Conservation (phyloP, 176 grass and related monocot genomes). For the Alloteropsis semialata region DNA sequence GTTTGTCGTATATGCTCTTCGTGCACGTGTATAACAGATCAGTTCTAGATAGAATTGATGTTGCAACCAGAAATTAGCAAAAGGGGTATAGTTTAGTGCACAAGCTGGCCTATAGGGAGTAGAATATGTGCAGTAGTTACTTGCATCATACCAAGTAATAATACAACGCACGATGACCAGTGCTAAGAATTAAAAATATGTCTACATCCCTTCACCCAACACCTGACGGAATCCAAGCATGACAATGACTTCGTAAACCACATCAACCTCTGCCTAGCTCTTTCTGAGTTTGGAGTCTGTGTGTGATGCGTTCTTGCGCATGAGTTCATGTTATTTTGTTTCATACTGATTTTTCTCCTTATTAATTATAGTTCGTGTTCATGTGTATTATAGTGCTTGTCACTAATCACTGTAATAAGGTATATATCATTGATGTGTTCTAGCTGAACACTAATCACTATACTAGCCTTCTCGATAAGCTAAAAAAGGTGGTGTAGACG, state of each 20-base stretch:
- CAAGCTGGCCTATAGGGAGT: background rate
- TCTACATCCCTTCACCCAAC: background rate
- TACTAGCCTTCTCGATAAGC: too few relatives aligned
- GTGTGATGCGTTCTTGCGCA: too few relatives aligned
- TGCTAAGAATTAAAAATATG: background rate
- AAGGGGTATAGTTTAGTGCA: background rate
- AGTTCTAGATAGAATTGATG: background rate
- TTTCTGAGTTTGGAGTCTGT: too few relatives aligned
- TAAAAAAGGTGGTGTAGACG: too few relatives aligned
- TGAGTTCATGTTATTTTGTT: too few relatives aligned
- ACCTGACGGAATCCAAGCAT: background rate
- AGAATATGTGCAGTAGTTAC: background rate
- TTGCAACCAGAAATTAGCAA: background rate
- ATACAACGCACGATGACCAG: background rate
- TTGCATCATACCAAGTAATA: background rate
- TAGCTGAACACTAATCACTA: too few relatives aligned
- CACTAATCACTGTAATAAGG: too few relatives aligned
- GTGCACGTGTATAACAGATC: background rate
- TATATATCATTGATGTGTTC: too few relatives aligned
- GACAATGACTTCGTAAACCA: background rate
- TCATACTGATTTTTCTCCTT: too few relatives aligned
- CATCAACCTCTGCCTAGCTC: background rate
- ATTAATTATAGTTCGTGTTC: too few relatives aligned
- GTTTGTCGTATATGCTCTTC: conserved; percentile 22
- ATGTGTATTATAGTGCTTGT: too few relatives aligned